Evolutionary conservation across 1,284 basidiomycete genomes (phyloP), one percentile per base, ranked within the genome.

Genomic region (Hymenochaete sp.): DNA sequence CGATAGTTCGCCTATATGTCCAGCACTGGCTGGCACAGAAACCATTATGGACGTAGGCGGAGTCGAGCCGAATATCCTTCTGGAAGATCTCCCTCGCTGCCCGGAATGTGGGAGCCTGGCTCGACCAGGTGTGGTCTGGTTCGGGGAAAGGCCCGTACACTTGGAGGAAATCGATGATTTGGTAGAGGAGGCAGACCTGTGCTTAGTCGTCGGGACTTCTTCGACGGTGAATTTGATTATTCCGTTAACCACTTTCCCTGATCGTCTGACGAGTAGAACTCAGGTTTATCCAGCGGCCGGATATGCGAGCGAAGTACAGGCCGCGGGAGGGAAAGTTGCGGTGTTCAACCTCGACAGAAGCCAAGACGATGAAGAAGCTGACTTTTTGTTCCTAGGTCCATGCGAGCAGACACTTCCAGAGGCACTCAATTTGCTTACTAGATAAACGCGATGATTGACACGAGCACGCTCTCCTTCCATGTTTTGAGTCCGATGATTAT

Each of bases 71-170:
- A 55, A 64, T 10, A 74, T 81, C 19, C 60, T 70, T 10, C 44
- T 60, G 21, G 56, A 62, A 2, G 60, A 68, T 3, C 60, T 83
- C 26, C 80, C 79, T 0, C 62, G 63, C 1, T 82, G 79, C 56
- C 55, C 57, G 11, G 59, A 65, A 45, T 81, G 77, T 51, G 65
- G 65, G 1, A 64, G 60, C 0, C 63, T 82, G 5, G 64, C 71
- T 1, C 65, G 79, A 19, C 79, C 79, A 2, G 77, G 71, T 2
- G 78, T 82, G 4, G 75, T 82, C 0, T 83, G 78, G 79, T 82
- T 82, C 54, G 77, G 72, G 4, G 79, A 81, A 57, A 51, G 38
- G 24, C 72, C 72, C 10, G 51, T 61, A n/a, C 55, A 71, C 28
- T 37, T 77, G 47, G 59, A 66, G 21, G 44, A 59, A 22, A 77